Base-by-base conservation (phyloP, 2,329 filamentous ascomycete species). In the Alternaria viburni region DNA sequence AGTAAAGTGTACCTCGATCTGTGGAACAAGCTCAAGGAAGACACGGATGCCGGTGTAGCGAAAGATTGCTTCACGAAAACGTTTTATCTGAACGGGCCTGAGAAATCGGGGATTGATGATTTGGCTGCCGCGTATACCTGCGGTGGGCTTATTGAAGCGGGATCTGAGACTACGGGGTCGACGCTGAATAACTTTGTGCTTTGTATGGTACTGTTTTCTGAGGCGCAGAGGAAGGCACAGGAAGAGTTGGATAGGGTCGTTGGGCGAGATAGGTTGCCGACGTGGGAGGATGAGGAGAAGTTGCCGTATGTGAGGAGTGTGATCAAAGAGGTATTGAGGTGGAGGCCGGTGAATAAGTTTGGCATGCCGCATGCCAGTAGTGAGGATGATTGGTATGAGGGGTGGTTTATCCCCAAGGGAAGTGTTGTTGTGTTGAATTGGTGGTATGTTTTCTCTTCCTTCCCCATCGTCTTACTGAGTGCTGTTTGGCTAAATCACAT, bases 331-430 rank as follows among this genome's bases (percentile, higher is more conserved):
- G 69, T 75, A 2, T 17, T 78, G 26, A 64, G 76, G 21, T 79
- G 75, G 75, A 57, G 72, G 32, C 74, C 74, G 6, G 70, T 75
- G 2, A 75, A 75, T 32, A 77, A 76, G 17, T 72, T 77, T 54
- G 74, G 74, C 0, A 78, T 78, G 73, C 69, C 75, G 13, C 77
- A 79, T 67, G 77, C 77, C 10, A 74, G 70, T 1, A 69, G 67
- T 30, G 70, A 76, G 32, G 75, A 79, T 60, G 76, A 78, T 54
- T 77, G 71, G 72, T 79, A 79, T 52, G 69, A 74, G 70, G 85
- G 79, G 1, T 75, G 76, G 50, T 77, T 77, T 54, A 75, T 83
- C 7, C 81, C 80, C 0, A 81, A 81, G 58, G 80, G 78, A 4
- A 66, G 68, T 15, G 71, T 77, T 1, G 72, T 73, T 1, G 70